phyloP scores from a whole-genome alignment of 140 eudicot species.

The Oenanthe javanica region DNA sequence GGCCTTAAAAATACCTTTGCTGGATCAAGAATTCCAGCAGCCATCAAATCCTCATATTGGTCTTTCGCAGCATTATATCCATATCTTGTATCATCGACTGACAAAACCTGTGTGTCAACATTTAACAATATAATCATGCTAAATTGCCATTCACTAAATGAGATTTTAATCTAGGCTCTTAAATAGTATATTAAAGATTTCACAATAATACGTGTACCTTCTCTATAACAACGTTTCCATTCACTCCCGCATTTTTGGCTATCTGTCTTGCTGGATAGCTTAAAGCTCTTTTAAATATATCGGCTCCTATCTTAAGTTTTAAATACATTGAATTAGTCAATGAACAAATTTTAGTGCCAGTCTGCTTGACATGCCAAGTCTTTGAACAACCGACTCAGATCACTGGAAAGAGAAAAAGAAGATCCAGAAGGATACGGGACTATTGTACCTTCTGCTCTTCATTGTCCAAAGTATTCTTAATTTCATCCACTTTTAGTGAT shows the following conservation, averaged over 20 bases:
- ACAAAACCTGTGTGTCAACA: conserved; percentile 45
- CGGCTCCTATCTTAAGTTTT: conserved; percentile 71
- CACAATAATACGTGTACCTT: conserved; percentile 37
- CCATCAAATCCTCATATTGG: conserved; percentile 68
- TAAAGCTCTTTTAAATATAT: conserved; percentile 69
- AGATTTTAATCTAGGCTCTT: neutral
- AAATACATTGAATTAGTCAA: conserved; percentile 7
- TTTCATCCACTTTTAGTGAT: conserved; percentile 45
- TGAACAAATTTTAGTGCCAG: neutral
- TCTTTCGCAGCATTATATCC: conserved; percentile 85
- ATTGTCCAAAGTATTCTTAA: conserved; percentile 59
- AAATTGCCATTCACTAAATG: neutral
- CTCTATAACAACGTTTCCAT: conserved; percentile 63
- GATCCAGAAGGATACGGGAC: neutral
- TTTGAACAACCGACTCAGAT: conserved; percentile 1
- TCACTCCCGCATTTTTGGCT: conserved; percentile 80
- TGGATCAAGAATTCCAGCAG: conserved; percentile 82
- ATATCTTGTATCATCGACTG: conserved; percentile 34
- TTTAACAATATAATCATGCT: neutral
- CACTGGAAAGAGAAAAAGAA: neutral
- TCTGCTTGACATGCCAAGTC: neutral
- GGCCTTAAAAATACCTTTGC: conserved; percentile 45
- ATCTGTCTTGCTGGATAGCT: conserved; percentile 74
- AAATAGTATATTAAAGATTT: too few species aligned
- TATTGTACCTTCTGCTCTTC: conserved; percentile 76